Evolutionary conservation across 2,329 filamentous ascomycete genomes (phyloP).

Genomic region (Ceratocystis cacaofunesta): DNA sequence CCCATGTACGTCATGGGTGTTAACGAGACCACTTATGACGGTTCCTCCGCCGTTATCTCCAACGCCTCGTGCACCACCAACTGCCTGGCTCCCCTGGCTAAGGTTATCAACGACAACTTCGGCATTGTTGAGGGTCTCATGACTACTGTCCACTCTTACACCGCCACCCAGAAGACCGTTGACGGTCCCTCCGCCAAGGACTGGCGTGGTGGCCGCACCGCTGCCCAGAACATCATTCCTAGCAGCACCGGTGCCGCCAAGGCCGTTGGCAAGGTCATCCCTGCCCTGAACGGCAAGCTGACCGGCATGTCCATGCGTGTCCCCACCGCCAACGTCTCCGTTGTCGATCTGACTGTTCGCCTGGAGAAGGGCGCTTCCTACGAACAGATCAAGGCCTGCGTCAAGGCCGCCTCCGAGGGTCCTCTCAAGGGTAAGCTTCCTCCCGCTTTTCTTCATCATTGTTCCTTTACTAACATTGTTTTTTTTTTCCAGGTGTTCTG

Average conservation of each 20-base stretch:
- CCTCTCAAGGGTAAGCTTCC: constrained; percentile 61
- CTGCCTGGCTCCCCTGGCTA: constrained; percentile 97
- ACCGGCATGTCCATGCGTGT: constrained; percentile 99
- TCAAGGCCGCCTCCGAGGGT: constrained; percentile 78
- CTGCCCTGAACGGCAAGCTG: constrained; percentile 94
- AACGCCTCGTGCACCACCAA: constrained; percentile 99
- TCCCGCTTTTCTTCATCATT: background rate
- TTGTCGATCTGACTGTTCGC: constrained; percentile 91
- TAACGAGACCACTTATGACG: constrained; percentile 89
- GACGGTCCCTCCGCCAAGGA: constrained; percentile 97
- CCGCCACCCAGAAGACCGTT: constrained; percentile 98
- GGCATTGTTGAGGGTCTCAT: constrained; percentile 96
- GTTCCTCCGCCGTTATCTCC: constrained; percentile 84
- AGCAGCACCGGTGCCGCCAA: constrained; percentile 98
- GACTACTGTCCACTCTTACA: constrained; percentile 99
- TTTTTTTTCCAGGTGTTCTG: constrained; percentile 50
- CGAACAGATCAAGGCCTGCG: constrained; percentile 80
- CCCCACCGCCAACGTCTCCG: constrained; percentile 94
- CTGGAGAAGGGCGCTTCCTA: constrained; percentile 79
- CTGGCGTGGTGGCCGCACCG: constrained; percentile 97
- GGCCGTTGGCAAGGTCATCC: constrained; percentile 99
- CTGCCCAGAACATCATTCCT: constrained; percentile 99
- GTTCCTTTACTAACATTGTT: constrained; percentile 17
- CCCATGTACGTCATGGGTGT: constrained; percentile 99
- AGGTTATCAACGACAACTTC: constrained; percentile 98